Conservation (phyloP, 257 asterid species). For the Primulina eburnea region DNA sequence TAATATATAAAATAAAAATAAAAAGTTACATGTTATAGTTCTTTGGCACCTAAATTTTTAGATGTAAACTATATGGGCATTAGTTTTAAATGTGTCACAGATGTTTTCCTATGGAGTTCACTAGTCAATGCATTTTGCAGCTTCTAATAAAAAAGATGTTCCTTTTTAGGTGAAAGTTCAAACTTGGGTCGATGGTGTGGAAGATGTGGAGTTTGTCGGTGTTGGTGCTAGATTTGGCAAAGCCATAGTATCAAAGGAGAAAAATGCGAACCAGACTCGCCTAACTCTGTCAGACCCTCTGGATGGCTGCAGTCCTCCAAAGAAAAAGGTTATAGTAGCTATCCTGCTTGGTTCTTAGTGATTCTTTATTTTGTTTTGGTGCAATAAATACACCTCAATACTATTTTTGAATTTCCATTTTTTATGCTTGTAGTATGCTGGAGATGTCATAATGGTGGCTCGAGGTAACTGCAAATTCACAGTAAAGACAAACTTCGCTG, state of each 20-base stretch:
- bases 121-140: not conserved
- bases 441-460: not conserved
- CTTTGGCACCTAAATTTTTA: not conserved
- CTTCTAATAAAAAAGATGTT: not conserved
- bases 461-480: not conserved
- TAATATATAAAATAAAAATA: too few relatives aligned
- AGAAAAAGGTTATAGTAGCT: constrained; percentile 45
- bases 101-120: not conserved
- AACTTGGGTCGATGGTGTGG: constrained; percentile 77
- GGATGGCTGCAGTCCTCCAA: constrained; percentile 31
- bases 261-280: constrained; percentile 42
- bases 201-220: constrained; percentile 80
- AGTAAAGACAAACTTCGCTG: constrained; percentile 29
- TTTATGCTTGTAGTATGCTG: not conserved
- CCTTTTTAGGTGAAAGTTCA: constrained; percentile 78
- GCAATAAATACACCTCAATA: constrained; percentile 15
- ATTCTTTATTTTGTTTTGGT: constrained; percentile 2
- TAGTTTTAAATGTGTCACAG: not conserved
- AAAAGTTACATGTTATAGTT: not conserved
- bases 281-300: not conserved
- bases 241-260: constrained; percentile 77
- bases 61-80: not conserved
- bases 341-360: constrained; percentile 9
- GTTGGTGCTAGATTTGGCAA: constrained; percentile 94
- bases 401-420: not conserved